These are phyloP conservation scores for Castanea crenata DNA, from an alignment of 306 rosid species.

Conservation along the genomic window DNA sequence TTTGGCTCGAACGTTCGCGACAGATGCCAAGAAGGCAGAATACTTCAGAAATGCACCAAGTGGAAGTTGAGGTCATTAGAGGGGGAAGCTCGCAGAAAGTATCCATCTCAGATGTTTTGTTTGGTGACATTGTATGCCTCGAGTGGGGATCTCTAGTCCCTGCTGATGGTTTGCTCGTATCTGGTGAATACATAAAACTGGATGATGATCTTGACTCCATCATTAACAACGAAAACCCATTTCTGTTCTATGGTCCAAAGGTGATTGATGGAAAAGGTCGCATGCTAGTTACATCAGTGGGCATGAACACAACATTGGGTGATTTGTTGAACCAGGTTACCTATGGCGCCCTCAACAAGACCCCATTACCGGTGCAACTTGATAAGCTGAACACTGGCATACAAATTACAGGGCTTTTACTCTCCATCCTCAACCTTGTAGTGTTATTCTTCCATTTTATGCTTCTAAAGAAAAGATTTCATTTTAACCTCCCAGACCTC, in stretches of 20 bases:
- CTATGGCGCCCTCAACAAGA: not conserved
- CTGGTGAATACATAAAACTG: not conserved
- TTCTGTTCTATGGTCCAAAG: conserved; percentile 18
- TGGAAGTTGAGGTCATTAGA: not conserved
- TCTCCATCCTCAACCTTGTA: conserved; percentile 1
- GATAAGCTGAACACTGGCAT: not conserved
- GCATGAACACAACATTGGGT: not conserved
- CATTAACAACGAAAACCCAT: conserved; percentile 2
- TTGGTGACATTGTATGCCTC: conserved; percentile 8
- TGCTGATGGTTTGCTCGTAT: conserved; percentile 20
- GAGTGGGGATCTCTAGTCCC: conserved; percentile 6
- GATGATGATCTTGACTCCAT: not conserved
- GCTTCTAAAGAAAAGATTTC: not conserved
- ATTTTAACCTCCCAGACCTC: conserved; percentile 1
- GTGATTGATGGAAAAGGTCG: conserved; percentile 19
- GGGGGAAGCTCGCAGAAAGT: not conserved
- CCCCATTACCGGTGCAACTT: conserved; percentile 9
- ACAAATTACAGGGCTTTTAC: not conserved
- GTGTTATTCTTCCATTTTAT: not conserved
- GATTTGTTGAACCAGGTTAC: not conserved
- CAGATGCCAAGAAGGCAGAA: not conserved
- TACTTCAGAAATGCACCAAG: too few relatives aligned
- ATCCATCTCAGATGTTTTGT: not conserved
- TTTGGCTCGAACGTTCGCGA: not conserved
- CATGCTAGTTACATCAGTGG: conserved; percentile 26